A percentile compares a stretch with the other conserved stretches of the same genome.
Evolutionary conservation across 352 stramenopile genomes (phyloP).

Genomic region (Phytophthora cryptogea): DNA sequence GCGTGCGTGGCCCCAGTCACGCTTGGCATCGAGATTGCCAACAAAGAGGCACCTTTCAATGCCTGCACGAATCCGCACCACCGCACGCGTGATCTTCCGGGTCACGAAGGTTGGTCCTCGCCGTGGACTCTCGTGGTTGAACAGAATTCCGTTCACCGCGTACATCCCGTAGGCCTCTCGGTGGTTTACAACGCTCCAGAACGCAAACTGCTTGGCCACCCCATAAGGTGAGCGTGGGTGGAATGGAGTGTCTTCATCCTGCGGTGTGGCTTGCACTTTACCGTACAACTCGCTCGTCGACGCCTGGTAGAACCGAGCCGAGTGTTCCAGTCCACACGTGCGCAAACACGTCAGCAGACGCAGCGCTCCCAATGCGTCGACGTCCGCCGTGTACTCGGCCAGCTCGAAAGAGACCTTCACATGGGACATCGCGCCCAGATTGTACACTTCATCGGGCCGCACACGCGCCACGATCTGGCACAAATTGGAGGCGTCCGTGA

Average conservation of each 20-base stretch:
- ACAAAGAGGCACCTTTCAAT: conserved; percentile 96
- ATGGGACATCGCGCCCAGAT: conserved; percentile 98
- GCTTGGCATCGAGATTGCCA: conserved; percentile 97
- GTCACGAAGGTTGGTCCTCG: conserved; percentile 98
- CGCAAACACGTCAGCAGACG: conserved; percentile 98
- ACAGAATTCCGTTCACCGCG: conserved; percentile 98
- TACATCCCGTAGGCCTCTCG: conserved; percentile 96
- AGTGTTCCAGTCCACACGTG: conserved; percentile 83
- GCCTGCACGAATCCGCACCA: conserved; percentile 93
- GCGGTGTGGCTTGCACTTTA: conserved; percentile 96
- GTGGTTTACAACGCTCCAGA: conserved; percentile 99
- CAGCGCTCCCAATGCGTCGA: conserved; percentile 95
- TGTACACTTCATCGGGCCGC: conserved; percentile 98
- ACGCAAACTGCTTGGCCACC: conserved; percentile 98
- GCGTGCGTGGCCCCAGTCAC: conserved; percentile 98
- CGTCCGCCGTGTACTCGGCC: conserved; percentile 99
- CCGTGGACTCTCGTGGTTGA: conserved; percentile 99
- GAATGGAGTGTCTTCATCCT: conserved; percentile 97
- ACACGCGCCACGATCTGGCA: conserved; percentile 95
- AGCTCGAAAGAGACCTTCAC: conserved; percentile 99
- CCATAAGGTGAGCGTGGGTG: conserved; percentile 99
- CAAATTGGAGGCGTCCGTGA: conserved; percentile 97
- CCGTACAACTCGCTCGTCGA: conserved; percentile 99
- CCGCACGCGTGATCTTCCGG: conserved; percentile 97
- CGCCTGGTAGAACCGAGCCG: conserved; percentile 94